A percentile compares a stretch with the other conserved stretches of the same genome.
phyloP scores from a whole-genome alignment of 495 filamentous ascomycete genomes.

The Letharia columbiana region DNA sequence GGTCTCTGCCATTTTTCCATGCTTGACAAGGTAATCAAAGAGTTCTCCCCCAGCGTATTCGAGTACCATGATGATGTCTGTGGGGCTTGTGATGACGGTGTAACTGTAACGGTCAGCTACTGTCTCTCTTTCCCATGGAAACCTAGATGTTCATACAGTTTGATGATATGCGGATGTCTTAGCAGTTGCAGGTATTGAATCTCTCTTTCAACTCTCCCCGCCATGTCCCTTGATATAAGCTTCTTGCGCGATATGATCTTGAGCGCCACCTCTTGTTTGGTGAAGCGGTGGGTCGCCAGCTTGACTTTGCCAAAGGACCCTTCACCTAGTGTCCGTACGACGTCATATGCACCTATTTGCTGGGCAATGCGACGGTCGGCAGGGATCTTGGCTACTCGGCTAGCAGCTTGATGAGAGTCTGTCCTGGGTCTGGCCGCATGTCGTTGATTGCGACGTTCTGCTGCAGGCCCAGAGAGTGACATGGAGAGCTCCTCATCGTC shows the following conservation, averaged over 20 bases:
- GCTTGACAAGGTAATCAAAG: conserved; percentile 91
- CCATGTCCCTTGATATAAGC: conserved; percentile 92
- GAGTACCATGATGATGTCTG: conserved; percentile 97
- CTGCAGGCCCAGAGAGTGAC: conserved; percentile 58
- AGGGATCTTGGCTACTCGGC: conserved; percentile 24
- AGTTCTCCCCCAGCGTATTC: conserved; percentile 95
- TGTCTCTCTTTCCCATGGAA: conserved; percentile 1
- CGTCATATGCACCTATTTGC: conserved; percentile 81
- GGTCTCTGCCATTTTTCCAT: conserved; percentile 81
- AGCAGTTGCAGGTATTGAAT: conserved; percentile 96
- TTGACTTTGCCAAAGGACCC: conserved; percentile 98
- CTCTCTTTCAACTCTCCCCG: conserved; percentile 90
- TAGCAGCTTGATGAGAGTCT: conserved; percentile 25
- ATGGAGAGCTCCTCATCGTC: conserved; percentile 92
- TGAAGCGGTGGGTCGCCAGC: conserved; percentile 82
- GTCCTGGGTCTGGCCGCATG: conserved; percentile 36
- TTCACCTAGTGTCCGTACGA: conserved; percentile 86
- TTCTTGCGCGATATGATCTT: conserved; percentile 97
- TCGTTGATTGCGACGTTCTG: conserved; percentile 32
- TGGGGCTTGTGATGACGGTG: conserved; percentile 87
- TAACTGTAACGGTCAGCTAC: conserved; percentile 46
- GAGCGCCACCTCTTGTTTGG: conserved; percentile 85
- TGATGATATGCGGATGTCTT: conserved; percentile 97
- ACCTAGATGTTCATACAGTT: conserved; percentile 56
- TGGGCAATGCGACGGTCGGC: conserved; percentile 48